phyloP scores from a whole-genome alignment of 176 grass and related monocot genomes.

The Eleusine coracana region DNA sequence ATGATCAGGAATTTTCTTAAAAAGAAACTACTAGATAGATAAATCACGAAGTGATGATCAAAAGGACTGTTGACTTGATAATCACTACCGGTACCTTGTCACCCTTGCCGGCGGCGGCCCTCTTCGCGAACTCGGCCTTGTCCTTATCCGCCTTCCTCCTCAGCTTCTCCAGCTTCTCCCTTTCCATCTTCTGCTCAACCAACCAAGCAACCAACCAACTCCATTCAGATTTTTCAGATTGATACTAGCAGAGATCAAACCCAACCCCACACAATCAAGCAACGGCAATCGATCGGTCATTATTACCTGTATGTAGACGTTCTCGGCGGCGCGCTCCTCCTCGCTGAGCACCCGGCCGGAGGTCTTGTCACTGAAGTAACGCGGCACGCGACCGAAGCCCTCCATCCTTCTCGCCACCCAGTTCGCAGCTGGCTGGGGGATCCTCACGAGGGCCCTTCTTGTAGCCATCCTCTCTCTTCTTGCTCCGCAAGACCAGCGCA shows the following conservation, averaged over 20 bases:
- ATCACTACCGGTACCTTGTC: conserved; percentile 10
- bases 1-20: not conserved
- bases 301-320: conserved; percentile 82
- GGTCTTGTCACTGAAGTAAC: conserved; percentile 69
- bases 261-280: not conserved
- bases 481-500: conserved; percentile 7
- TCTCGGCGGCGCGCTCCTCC: conserved; percentile 84
- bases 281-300: too few relatives aligned
- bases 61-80: not conserved
- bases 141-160: conserved; percentile 64
- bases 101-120: conserved; percentile 19
- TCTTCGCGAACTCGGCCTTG: conserved; percentile 62
- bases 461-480: conserved; percentile 46
- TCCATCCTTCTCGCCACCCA: conserved; percentile 46
- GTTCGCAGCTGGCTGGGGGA: not conserved
- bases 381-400: conserved; percentile 26
- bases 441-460: conserved; percentile 31
- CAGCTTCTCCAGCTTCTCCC: conserved; percentile 85
- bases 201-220: not conserved
- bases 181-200: conserved; percentile 84
- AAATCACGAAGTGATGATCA: not conserved
- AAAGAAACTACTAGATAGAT: not conserved
- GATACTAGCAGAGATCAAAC: not conserved
- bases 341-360: conserved; percentile 75
- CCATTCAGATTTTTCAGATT: not conserved